phyloP scores from a whole-genome alignment of 768 basidiomycete species.

The Amanita phalloides region DNA sequence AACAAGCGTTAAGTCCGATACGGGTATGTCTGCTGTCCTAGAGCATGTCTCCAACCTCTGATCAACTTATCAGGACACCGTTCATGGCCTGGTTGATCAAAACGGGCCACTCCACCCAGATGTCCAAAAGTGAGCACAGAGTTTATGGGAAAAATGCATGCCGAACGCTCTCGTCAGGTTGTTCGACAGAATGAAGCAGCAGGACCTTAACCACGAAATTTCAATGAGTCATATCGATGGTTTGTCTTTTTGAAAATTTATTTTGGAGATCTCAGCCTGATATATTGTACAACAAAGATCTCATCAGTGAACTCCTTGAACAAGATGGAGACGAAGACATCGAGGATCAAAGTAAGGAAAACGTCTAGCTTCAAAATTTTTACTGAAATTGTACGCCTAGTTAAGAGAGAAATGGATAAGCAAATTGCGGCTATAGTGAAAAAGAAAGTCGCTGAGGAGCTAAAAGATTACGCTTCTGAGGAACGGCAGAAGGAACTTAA shows the following conservation, averaged over 20 bases:
- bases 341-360: constrained; percentile 29
- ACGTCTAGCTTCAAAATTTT: not conserved
- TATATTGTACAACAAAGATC: constrained; percentile 18
- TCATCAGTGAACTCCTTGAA: constrained; percentile 35
- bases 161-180: not conserved
- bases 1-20: not conserved
- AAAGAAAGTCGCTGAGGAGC: constrained; percentile 35
- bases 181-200: not conserved
- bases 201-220: not conserved
- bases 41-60: not conserved
- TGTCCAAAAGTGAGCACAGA: not conserved
- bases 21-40: not conserved
- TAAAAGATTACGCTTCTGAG: constrained; percentile 35
- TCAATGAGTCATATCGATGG: not conserved
- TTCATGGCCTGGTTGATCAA: not conserved
- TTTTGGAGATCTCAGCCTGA: not conserved
- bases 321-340: constrained; percentile 33
- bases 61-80: not conserved
- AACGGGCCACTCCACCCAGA: not conserved
- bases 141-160: not conserved
- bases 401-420: constrained; percentile 34
- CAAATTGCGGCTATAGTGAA: constrained; percentile 41
- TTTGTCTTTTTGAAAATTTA: not conserved
- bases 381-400: constrained; percentile 16
- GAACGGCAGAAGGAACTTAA: constrained; percentile 38